Conservation (phyloP, 2,329 filamentous ascomycete species). For the Colletotrichum sp. region DNA sequence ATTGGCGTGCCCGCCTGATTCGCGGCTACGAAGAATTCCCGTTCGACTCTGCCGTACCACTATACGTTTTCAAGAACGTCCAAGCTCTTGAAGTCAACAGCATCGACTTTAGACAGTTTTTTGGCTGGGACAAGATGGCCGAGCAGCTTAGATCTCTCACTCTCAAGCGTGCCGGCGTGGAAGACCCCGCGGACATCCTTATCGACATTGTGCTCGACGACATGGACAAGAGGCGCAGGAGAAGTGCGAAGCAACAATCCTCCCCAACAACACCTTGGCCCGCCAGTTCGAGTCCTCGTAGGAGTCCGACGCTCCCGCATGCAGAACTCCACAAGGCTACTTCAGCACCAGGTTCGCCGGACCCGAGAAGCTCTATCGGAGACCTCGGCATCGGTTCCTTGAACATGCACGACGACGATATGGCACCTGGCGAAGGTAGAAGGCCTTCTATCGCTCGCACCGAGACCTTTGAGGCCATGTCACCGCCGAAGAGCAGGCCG, state of each 20-base stretch:
- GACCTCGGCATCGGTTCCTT: conserved; percentile 67
- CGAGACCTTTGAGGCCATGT: conserved; percentile 53
- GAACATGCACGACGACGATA: conserved; percentile 54
- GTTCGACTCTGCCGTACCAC: conserved; percentile 93
- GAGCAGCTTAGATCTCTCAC: conserved; percentile 91
- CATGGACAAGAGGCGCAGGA: conserved; percentile 87
- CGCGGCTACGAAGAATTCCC: conserved; percentile 96
- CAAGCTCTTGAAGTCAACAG: conserved; percentile 93
- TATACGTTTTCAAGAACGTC: conserved; percentile 97
- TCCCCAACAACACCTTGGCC: conserved; percentile 79
- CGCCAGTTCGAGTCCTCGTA: conserved; percentile 58
- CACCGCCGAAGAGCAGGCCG: conserved; percentile 56
- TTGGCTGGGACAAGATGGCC: conserved; percentile 92
- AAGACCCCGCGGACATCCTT: conserved; percentile 88
- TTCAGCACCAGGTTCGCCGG: conserved; percentile 71
- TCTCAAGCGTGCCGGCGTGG: conserved; percentile 84
- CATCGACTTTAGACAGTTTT: conserved; percentile 96
- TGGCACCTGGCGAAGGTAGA: conserved; percentile 39
- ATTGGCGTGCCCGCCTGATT: conserved; percentile 89
- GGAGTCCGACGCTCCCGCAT: conserved; percentile 68
- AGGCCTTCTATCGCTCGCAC: conserved; percentile 51
- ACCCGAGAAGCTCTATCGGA: conserved; percentile 49
- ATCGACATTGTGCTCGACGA: conserved; percentile 96
- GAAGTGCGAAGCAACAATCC: conserved; percentile 84
- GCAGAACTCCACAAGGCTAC: conserved; percentile 71